Percentiles rank a stretch among this genome's conserved stretches.
phyloP scores from a whole-genome alignment of 306 rosid species.

The Begonia fuchsioides region DNA sequence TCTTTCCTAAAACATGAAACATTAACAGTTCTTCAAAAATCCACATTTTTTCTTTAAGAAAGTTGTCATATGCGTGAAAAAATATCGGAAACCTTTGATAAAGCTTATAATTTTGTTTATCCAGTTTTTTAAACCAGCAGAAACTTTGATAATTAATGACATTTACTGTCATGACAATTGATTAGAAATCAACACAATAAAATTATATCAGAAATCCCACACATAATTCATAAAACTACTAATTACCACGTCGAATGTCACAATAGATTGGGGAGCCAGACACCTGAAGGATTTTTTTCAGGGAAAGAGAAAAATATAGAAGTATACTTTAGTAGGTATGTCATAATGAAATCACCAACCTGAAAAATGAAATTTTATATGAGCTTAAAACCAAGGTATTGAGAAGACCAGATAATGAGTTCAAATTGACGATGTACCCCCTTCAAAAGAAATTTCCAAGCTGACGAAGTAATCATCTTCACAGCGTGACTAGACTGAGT shows the following conservation, averaged over 20 bases:
- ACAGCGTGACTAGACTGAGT: slow-evolving; percentile 27
- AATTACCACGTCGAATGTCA: too few species aligned
- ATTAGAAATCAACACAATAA: too few species aligned
- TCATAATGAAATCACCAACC: slow-evolving; percentile 54
- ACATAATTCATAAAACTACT: too few species aligned
- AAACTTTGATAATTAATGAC: too few species aligned
- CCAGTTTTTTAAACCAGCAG: too few species aligned
- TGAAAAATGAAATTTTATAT: slow-evolving; percentile 16
- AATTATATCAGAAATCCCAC: too few species aligned
- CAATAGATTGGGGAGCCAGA: slow-evolving; percentile 38
- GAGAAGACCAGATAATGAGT: background rate
- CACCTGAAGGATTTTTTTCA: slow-evolving; percentile 47
- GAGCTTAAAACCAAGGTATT: background rate
- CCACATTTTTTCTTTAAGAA: too few species aligned
- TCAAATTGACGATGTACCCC: slow-evolving; percentile 41
- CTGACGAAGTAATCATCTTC: slow-evolving; percentile 41
- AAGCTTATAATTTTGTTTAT: too few species aligned
- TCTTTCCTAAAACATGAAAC: slow-evolving; percentile 24
- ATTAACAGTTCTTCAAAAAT: background rate
- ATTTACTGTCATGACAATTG: too few species aligned
- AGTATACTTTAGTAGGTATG: slow-evolving; percentile 29
- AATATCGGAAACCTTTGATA: too few species aligned
- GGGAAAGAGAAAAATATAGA: slow-evolving; percentile 49
- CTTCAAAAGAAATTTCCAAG: slow-evolving; percentile 52
- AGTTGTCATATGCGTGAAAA: too few species aligned